These are phyloP conservation scores for Radiomyces spectabilis DNA, from an alignment of 192 early-diverging fungal species.

Conservation along the genomic window DNA sequence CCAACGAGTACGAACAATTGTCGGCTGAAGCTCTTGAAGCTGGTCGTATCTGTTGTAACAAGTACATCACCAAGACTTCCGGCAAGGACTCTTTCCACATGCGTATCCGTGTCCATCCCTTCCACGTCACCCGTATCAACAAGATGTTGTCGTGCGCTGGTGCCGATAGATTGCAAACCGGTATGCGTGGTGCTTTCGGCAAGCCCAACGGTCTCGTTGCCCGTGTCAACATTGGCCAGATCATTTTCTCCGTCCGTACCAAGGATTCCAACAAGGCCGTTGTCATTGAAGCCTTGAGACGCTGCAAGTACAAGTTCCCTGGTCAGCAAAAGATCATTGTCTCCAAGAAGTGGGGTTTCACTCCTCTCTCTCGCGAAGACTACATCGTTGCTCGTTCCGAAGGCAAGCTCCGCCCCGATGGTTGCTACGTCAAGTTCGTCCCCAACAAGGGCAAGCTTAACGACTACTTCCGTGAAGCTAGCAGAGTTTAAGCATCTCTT, in stretches of 20 bases:
- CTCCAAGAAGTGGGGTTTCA: slow-evolving; percentile 99
- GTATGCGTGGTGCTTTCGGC: slow-evolving; percentile 99
- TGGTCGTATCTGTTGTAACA: slow-evolving; percentile 95
- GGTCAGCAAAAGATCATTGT: slow-evolving; percentile 98
- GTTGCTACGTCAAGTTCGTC: slow-evolving; percentile 92
- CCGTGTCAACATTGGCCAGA: slow-evolving; percentile 97
- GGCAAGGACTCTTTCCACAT: slow-evolving; percentile 99
- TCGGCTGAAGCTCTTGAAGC: slow-evolving; percentile 98
- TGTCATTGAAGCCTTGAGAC: slow-evolving; percentile 85
- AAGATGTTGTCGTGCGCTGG: slow-evolving; percentile 99
- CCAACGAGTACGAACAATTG: slow-evolving; percentile 97
- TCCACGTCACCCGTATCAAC: slow-evolving; percentile 99
- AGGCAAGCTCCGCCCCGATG: slow-evolving; percentile 83
- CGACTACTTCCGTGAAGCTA: slow-evolving; percentile 20
- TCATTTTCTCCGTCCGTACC: slow-evolving; percentile 93
- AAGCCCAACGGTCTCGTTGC: slow-evolving; percentile 94
- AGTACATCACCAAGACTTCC: slow-evolving; percentile 94
- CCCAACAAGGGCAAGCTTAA: slow-evolving; percentile 73
- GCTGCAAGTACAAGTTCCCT: slow-evolving; percentile 99
- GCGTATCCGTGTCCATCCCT: slow-evolving; percentile 97
- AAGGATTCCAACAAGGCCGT: slow-evolving; percentile 90
- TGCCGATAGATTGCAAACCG: slow-evolving; percentile 97
- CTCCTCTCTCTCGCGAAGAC: slow-evolving; percentile 90
- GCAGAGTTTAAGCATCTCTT: not conserved
- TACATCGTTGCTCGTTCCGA: slow-evolving; percentile 71